These are phyloP conservation scores for Austroboletus niveus DNA, from an alignment of 1,284 basidiomycete species.

Conservation along the genomic window DNA sequence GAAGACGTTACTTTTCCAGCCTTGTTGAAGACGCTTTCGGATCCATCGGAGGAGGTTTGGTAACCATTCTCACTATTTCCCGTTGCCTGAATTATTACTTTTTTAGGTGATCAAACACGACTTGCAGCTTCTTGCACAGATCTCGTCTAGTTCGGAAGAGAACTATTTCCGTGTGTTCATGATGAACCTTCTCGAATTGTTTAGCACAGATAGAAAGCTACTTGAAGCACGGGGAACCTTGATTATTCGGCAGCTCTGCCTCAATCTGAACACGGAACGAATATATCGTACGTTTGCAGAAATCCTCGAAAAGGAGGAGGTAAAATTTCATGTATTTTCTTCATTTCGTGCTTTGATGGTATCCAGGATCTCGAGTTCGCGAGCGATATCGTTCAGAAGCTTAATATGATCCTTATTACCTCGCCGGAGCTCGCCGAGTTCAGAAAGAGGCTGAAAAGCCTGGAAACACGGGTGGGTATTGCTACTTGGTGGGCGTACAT, in stretches of 20 bases:
- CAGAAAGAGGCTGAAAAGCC: constrained; percentile 85
- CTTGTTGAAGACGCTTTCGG: constrained; percentile 92
- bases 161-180: constrained; percentile 95
- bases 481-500: background rate
- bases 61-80: background rate
- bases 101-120: constrained; percentile 90
- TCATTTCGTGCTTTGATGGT: constrained; percentile 1
- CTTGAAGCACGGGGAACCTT: constrained; percentile 92
- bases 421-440: constrained; percentile 95
- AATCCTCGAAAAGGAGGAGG: constrained; percentile 97
- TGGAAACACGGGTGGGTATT: constrained; percentile 82
- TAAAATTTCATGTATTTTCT: constrained; percentile 27
- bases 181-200: constrained; percentile 91
- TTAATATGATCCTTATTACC: constrained; percentile 96
- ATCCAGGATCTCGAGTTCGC: constrained; percentile 92
- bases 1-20: constrained; percentile 97
- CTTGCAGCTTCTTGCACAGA: constrained; percentile 93
- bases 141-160: constrained; percentile 92
- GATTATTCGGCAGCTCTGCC: constrained; percentile 93
- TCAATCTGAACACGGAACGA: constrained; percentile 92
- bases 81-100: background rate
- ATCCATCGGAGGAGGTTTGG: constrained; percentile 89
- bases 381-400: constrained; percentile 94
- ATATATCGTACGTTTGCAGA: constrained; percentile 97
- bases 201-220: constrained; percentile 90